Conservation (phyloP, 2,329 filamentous ascomycete species). For the Truncatella angustata region DNA sequence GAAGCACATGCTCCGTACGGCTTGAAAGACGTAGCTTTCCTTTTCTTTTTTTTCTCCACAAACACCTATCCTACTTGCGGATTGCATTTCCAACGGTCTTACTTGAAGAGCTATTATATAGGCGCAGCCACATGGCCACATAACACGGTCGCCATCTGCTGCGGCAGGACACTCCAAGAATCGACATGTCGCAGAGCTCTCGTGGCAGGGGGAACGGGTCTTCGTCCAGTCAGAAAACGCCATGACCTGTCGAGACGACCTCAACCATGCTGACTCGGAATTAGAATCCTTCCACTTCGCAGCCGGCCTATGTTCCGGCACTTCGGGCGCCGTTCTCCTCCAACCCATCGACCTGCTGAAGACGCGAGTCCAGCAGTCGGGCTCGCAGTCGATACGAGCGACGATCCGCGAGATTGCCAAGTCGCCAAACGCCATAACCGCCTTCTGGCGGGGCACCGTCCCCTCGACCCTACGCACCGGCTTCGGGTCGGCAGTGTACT, state of each 20-base stretch:
- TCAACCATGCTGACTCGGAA: slow-evolving; percentile 30
- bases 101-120: not conserved
- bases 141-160: slow-evolving; percentile 6
- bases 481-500: slow-evolving; percentile 91
- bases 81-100: not conserved
- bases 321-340: slow-evolving; percentile 83
- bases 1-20: not conserved
- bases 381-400: slow-evolving; percentile 63
- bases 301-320: slow-evolving; percentile 83
- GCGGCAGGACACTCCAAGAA: slow-evolving; percentile 6
- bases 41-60: not conserved
- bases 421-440: slow-evolving; percentile 61
- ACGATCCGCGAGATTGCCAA: slow-evolving; percentile 69
- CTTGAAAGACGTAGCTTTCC: not conserved
- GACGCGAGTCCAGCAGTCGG: slow-evolving; percentile 89
- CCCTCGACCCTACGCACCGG: slow-evolving; percentile 93
- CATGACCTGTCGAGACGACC: not conserved
- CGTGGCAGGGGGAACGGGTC: slow-evolving; percentile 11
- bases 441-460: slow-evolving; percentile 88
- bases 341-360: slow-evolving; percentile 97
- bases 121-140: not conserved
- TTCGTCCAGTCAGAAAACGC: slow-evolving; percentile 13
- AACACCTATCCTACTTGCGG: not conserved
- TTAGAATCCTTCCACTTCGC: slow-evolving; percentile 79
- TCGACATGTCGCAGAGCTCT: slow-evolving; percentile 12